Evolutionary conservation across 306 rosid species (phyloP), one percentile per base, ranked within the genome.

Genomic region (Quercus alba): DNA sequence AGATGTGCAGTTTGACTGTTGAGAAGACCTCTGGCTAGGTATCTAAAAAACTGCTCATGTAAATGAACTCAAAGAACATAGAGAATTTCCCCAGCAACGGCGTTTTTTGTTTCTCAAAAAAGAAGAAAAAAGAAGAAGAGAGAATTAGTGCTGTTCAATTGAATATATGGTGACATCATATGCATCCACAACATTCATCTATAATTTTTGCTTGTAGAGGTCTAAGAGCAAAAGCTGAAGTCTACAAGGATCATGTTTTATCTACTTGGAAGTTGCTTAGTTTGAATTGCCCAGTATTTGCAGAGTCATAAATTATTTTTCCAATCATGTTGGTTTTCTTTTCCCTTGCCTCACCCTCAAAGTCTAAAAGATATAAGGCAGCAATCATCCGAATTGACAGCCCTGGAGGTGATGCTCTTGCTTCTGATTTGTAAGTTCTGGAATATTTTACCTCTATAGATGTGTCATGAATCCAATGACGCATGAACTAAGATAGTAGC

Each of bases 361-460:
- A 85, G 79, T 93, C 97, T 46, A 93, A 95, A 76, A 86, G 81
- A 85, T 86, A 75, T 68, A 95, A 95, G 88, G 99, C 99, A 44
- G 99, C 86, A 58, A 89, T 93, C 75, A 91, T 95, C 84, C 90
- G 94, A 77, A 95, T 95, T 86, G 98, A 95, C 87, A 95, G 99
- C 83, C 97, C 98, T 58, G 98, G 98, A 86, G 99, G 99, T 80
- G 98, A 91, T 90, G 99, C 99, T 71, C 97, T 95, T 85, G 97
- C 98, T 78, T 93, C 98, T 81, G 99, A 93, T 88, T 83, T 95
- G 99, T 95, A 93, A 91, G 97, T 95, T 73, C 82, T 81, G 81
- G 85, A 76, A 73, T 72, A 86, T 85, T 74, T 66, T 75, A 59
- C 68, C 72, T 68, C 35, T n/a, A 21, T 55, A 56, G 71, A 20